A percentile compares a stretch with the other conserved stretches of the same genome.
Evolutionary conservation across 345 rosid genomes (phyloP).

Genomic region (Eutrema japonicum): DNA sequence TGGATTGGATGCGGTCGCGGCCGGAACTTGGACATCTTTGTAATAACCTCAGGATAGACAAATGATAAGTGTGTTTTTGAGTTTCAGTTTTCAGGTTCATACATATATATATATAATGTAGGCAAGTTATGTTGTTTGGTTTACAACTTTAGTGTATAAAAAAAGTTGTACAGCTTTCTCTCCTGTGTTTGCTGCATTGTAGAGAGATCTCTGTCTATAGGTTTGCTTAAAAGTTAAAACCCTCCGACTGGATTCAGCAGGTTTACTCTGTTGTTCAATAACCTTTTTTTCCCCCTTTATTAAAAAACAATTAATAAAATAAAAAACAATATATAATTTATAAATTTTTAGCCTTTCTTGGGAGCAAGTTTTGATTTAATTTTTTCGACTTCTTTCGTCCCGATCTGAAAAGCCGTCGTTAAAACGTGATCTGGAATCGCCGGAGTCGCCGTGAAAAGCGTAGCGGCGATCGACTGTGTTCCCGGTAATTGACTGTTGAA

Average conservation of each 20-base stretch:
- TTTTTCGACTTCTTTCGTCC: slow-evolving; percentile 59
- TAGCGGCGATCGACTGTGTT: slow-evolving; percentile 58
- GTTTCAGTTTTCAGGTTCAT: slow-evolving; percentile 5
- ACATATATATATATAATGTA: slow-evolving; percentile 29
- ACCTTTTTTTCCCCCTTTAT: background rate
- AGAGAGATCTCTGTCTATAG: slow-evolving; percentile 27
- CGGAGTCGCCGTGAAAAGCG: slow-evolving; percentile 57
- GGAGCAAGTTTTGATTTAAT: slow-evolving; percentile 63
- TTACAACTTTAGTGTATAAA: slow-evolving; percentile 35
- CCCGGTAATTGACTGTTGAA: slow-evolving; percentile 76
- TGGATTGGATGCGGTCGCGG: slow-evolving; percentile 80
- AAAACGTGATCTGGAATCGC: slow-evolving; percentile 58
- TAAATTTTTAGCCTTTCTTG: slow-evolving; percentile 43
- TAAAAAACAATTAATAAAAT: slow-evolving; percentile 14
- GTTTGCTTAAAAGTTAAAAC: background rate
- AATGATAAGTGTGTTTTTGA: slow-evolving; percentile 40
- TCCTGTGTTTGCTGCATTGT: slow-evolving; percentile 33
- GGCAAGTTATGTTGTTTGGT: slow-evolving; percentile 37
- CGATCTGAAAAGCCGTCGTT: slow-evolving; percentile 63
- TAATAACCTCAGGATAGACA: slow-evolving; percentile 80
- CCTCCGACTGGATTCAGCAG: background rate
- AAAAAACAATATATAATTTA: background rate
- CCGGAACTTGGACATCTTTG: slow-evolving; percentile 96
- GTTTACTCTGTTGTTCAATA: slow-evolving; percentile 22
- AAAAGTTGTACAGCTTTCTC: slow-evolving; percentile 34